Percentiles rank a stretch among this genome's conserved stretches.
These are phyloP conservation scores for Saccharomyces kudriavzevii DNA, from an alignment of 805 yeast genomes.

Conservation along the genomic window DNA sequence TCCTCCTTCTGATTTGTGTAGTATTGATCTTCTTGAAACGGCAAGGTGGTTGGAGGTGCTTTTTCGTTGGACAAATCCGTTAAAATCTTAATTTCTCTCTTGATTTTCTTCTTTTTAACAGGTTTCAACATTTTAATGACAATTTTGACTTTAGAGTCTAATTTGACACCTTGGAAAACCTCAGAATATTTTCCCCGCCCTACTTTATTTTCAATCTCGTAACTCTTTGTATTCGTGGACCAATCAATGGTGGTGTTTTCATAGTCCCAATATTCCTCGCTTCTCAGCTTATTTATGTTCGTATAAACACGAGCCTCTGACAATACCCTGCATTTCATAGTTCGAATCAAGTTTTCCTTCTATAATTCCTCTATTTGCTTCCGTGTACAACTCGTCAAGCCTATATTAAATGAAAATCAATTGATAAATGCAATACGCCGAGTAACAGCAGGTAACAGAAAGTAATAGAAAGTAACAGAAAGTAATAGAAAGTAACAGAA, in stretches of 20 bases:
- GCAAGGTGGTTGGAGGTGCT: conserved; percentile 22
- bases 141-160: conserved; percentile 53
- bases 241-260: conserved; percentile 57
- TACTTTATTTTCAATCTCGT: conserved; percentile 74
- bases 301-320: conserved; percentile 61
- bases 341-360: neutral
- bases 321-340: conserved; percentile 31
- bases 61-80: conserved; percentile 55
- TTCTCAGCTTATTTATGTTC: conserved; percentile 59
- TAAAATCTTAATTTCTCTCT: conserved; percentile 79
- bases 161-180: conserved; percentile 78
- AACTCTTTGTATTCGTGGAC: conserved; percentile 48
- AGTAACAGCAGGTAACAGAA: neutral
- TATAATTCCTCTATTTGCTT: neutral
- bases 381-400: neutral
- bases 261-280: conserved; percentile 79
- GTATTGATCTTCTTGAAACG: conserved; percentile 20
- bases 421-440: neutral
- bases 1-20: conserved; percentile 25
- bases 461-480: too few species aligned
- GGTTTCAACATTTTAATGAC: conserved; percentile 90
- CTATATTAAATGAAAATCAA: neutral
- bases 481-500: too few species aligned
- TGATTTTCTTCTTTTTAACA: conserved; percentile 84
- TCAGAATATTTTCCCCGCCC: conserved; percentile 96